Percentiles rank a stretch among this genome's conserved stretches.
phyloP scores from a whole-genome alignment of 1,284 basidiomycete species.

The Apiotrichum gracile region DNA sequence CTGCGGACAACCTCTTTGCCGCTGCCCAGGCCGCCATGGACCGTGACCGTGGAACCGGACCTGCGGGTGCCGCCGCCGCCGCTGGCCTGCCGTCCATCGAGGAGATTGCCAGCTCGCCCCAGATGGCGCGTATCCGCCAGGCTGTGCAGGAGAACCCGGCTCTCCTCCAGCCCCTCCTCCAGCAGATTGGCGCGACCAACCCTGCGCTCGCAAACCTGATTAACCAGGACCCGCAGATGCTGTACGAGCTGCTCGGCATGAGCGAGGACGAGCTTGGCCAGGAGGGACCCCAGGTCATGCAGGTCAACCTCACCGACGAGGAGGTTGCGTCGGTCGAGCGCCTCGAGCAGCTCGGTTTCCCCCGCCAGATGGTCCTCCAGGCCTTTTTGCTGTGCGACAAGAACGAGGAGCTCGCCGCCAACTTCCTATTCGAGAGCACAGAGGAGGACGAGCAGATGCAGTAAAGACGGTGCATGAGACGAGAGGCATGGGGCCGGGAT shows the following conservation, averaged over 20 bases:
- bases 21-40: constrained; percentile 48
- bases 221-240: constrained; percentile 62
- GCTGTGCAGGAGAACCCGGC: constrained; percentile 69
- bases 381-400: constrained; percentile 89
- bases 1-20: constrained; percentile 49
- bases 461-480: not conserved
- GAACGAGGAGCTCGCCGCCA: constrained; percentile 91
- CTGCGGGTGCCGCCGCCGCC: constrained; percentile 29
- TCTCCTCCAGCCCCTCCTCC: constrained; percentile 69
- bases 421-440: constrained; percentile 73
- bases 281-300: constrained; percentile 58
- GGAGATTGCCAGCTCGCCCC: constrained; percentile 56
- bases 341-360: constrained; percentile 77
- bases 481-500: not conserved
- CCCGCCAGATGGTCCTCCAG: constrained; percentile 67
- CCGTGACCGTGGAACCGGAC: constrained; percentile 40
- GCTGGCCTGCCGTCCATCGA: constrained; percentile 12
- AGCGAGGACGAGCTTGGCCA: constrained; percentile 44
- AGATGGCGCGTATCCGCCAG: constrained; percentile 63
- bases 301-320: constrained; percentile 63
- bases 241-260: constrained; percentile 59
- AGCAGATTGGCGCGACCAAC: constrained; percentile 69
- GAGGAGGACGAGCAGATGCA: constrained; percentile 54
- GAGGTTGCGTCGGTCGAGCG: constrained; percentile 80
- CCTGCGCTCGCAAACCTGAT: constrained; percentile 66